phyloP scores from a whole-genome alignment of 768 basidiomycete species.

The Hypholoma fasciculare region DNA sequence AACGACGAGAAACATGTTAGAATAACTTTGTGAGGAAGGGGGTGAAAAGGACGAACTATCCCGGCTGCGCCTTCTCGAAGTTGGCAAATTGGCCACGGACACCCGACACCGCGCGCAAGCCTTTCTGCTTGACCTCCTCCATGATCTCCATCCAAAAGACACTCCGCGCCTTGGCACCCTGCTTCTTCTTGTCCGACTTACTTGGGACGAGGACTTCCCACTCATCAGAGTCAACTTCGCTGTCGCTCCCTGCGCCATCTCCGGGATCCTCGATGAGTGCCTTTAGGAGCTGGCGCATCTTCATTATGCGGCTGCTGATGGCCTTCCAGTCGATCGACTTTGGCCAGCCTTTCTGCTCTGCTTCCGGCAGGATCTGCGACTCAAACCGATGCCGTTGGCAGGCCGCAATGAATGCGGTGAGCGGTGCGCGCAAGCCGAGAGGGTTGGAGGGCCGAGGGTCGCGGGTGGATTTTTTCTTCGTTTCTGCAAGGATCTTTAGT shows the following conservation, averaged over 20 bases:
- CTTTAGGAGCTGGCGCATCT: conserved; percentile 46
- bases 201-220: conserved; percentile 18
- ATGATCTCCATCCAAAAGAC: conserved; percentile 72
- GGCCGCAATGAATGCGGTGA: conserved; percentile 61
- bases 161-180: conserved; percentile 19
- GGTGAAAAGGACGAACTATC: conserved; percentile 68
- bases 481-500: conserved; percentile 48
- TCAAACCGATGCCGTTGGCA: conserved; percentile 85
- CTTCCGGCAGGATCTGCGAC: conserved; percentile 68
- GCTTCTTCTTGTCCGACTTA: conserved; percentile 4
- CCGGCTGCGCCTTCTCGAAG: conserved; percentile 84
- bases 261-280: conserved; percentile 51
- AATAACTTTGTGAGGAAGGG: background rate
- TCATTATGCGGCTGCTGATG: conserved; percentile 53
- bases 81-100: conserved; percentile 74
- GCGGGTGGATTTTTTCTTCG: conserved; percentile 51
- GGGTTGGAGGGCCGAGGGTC: conserved; percentile 73
- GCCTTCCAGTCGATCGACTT: conserved; percentile 63
- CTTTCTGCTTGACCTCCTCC: conserved; percentile 62
- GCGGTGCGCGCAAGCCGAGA: conserved; percentile 55
- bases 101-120: conserved; percentile 63
- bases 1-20: background rate
- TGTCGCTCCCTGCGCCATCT: conserved; percentile 15
- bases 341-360: conserved; percentile 75
- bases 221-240: conserved; percentile 7